Conservation (phyloP, 2,329 filamentous ascomycete genomes). For the Fusarium burgessii region DNA sequence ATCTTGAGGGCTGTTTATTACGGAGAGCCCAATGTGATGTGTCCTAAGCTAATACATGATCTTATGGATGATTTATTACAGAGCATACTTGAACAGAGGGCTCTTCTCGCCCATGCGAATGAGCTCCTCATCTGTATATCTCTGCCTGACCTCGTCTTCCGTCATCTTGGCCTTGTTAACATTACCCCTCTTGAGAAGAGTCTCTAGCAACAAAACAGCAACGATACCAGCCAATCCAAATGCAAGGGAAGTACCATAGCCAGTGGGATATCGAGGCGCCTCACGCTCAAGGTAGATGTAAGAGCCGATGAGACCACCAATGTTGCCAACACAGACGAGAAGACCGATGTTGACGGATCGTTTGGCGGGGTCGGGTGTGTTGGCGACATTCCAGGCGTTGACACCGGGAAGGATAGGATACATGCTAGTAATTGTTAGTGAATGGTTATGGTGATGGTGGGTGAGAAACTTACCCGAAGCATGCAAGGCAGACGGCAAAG, state of each 20-base stretch:
- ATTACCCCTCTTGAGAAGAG: conserved; percentile 13
- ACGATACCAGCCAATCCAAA: conserved; percentile 15
- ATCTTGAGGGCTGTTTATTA: background rate
- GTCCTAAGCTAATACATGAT: background rate
- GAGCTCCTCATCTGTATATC: conserved; percentile 9
- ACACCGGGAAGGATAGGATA: conserved; percentile 57
- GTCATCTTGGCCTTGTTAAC: conserved; percentile 13
- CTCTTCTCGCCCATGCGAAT: conserved; percentile 29
- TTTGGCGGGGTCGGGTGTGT: conserved; percentile 53
- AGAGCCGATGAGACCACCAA: conserved; percentile 16
- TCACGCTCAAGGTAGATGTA: conserved; percentile 21
- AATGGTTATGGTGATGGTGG: rapidly evolving
- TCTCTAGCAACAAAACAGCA: conserved; percentile 9
- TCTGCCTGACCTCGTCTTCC: conserved; percentile 3
- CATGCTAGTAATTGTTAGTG: conserved; percentile 1
- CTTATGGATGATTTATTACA: background rate
- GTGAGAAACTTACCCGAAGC: conserved; percentile 4
- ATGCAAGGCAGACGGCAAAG: conserved; percentile 20
- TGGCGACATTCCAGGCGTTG: conserved; percentile 57
- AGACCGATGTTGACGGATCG: conserved; percentile 57
- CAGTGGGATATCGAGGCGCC: conserved; percentile 11
- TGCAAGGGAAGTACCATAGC: conserved; percentile 18
- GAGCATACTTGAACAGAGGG: conserved; percentile 20
- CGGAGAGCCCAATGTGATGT: background rate
- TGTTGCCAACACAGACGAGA: conserved; percentile 53